A percentile compares a stretch with the other conserved stretches of the same genome.
phyloP scores from a whole-genome alignment of 2,329 filamentous ascomycete species.

The Beauveria varroae region DNA sequence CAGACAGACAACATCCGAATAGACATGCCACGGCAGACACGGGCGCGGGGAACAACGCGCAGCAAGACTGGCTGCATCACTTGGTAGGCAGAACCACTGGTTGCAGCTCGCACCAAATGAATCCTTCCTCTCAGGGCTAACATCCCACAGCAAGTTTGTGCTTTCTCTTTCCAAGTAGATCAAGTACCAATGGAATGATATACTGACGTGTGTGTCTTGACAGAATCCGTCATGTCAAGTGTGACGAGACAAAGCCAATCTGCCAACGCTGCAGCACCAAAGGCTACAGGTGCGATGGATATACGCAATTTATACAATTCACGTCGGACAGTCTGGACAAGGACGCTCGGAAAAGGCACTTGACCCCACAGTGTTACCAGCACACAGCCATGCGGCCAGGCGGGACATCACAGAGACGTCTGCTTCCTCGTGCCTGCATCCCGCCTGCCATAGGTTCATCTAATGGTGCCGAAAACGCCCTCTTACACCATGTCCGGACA shows the following conservation, averaged over 20 bases:
- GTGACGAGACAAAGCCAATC: slow-evolving; percentile 12
- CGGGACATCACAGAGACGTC: not conserved
- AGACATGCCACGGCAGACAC: not conserved
- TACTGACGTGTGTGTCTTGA: not conserved
- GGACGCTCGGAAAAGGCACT: not conserved
- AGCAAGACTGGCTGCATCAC: slow-evolving; percentile 14
- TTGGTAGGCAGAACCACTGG: slow-evolving; percentile 13
- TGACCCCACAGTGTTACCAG: not conserved
- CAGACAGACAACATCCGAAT: too few species aligned
- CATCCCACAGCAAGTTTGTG: not conserved
- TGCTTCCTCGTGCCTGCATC: not conserved
- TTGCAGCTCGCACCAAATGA: not conserved
- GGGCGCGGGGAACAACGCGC: slow-evolving; percentile 5
- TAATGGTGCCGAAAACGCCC: not conserved
- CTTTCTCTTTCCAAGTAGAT: not conserved
- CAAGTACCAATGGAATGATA: too few species aligned
- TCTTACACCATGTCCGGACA: not conserved
- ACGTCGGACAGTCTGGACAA: not conserved
- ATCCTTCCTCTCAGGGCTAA: not conserved
- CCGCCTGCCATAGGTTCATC: not conserved
- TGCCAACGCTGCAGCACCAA: slow-evolving; percentile 12
- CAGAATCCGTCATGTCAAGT: slow-evolving; percentile 16
- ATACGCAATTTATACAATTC: not conserved
- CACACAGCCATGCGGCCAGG: not conserved
- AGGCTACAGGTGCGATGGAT: slow-evolving; percentile 14